phyloP scores from a whole-genome alignment of 148 eudicot species.

The Fagopyrum homotropicum region DNA sequence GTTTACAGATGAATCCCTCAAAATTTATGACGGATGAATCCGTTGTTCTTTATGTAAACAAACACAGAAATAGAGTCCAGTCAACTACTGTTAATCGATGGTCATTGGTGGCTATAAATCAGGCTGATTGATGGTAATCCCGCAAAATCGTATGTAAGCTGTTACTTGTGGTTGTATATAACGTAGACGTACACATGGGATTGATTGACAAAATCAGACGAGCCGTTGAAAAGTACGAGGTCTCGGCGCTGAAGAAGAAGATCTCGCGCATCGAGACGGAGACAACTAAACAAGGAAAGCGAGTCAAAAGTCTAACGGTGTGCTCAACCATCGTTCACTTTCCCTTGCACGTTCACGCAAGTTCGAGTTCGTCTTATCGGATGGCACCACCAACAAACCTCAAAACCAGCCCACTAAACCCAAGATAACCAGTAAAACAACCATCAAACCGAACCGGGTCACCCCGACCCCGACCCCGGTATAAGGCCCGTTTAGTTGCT shows the following conservation, averaged over 20 bases:
- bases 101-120: background rate
- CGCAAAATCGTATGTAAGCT: background rate
- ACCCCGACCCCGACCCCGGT: background rate
- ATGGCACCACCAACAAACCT: background rate
- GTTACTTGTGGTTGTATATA: background rate
- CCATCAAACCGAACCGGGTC: background rate
- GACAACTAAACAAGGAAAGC: background rate
- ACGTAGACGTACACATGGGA: background rate
- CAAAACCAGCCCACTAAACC: background rate
- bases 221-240: background rate
- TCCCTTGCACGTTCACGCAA: background rate
- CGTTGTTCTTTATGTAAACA: too few relatives aligned
- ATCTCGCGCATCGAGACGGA: background rate
- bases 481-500: too few relatives aligned
- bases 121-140: background rate
- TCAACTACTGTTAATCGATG: background rate
- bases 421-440: background rate
- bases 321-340: background rate
- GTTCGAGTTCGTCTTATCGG: constrained; percentile 7
- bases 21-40: too few relatives aligned
- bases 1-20: too few relatives aligned
- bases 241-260: constrained; percentile 1
- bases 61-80: too few relatives aligned
- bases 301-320: background rate
- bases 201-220: background rate